phyloP scores from a whole-genome alignment of 257 asterid species.

The Solanum virginianum region DNA sequence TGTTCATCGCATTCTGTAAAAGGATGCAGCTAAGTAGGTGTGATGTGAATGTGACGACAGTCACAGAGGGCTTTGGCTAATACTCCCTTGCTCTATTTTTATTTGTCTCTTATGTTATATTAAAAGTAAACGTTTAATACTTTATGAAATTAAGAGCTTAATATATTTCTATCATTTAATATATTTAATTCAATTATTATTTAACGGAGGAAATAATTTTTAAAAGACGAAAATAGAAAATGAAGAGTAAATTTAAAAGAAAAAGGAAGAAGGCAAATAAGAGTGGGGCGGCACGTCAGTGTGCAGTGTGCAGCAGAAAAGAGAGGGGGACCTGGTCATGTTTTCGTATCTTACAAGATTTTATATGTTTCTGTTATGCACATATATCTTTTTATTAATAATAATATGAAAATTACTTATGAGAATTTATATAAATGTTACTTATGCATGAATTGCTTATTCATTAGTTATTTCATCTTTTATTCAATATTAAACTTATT shows the following conservation, averaged over 20 bases:
- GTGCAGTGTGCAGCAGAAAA: not conserved
- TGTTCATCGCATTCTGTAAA: not conserved
- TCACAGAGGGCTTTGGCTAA: not conserved
- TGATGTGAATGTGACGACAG: not conserved
- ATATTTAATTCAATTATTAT: no score
- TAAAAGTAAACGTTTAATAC: no score
- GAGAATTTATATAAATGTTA: no score
- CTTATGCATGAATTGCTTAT: no score
- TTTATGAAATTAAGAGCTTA: no score
- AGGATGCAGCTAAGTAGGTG: not conserved
- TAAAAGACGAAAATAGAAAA: not conserved
- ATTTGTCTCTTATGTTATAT: not conserved
- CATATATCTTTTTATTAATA: no score
- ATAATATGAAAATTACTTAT: no score
- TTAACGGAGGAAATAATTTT: no score
- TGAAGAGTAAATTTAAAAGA: not conserved
- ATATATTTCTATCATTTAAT: no score
- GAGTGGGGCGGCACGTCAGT: not conserved
- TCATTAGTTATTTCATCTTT: no score
- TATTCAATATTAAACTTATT: no score
- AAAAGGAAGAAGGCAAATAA: not conserved
- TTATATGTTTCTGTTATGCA: not conserved
- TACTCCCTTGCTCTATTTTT: not conserved
- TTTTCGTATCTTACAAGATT: not conserved
- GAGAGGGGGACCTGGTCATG: not conserved